These are phyloP conservation scores for Vigna hirtella DNA, from an alignment of 306 rosid genomes.

Conservation along the genomic window DNA sequence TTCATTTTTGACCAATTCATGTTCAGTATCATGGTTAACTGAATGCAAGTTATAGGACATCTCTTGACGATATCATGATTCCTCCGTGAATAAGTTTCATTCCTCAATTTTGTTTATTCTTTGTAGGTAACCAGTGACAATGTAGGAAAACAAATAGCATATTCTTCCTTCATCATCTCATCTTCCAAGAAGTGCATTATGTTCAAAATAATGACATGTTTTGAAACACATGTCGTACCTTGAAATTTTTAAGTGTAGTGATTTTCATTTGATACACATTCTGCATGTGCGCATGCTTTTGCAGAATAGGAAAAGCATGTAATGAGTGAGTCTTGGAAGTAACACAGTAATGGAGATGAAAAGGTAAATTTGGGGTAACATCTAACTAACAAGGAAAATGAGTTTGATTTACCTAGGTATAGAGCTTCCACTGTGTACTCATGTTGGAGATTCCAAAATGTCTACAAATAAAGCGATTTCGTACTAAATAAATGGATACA, in stretches of 20 bases:
- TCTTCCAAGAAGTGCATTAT: not conserved
- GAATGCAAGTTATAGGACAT: conserved; percentile 37
- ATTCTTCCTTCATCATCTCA: conserved; percentile 23
- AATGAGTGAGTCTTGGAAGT: conserved; percentile 5
- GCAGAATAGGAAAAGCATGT: not conserved
- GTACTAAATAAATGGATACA: too few species aligned
- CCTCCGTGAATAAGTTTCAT: conserved; percentile 34
- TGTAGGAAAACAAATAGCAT: conserved; percentile 20
- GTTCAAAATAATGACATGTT: conserved; percentile 29
- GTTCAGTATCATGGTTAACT: conserved; percentile 31
- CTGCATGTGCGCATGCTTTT: conserved; percentile 18
- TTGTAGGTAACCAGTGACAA: conserved; percentile 1
- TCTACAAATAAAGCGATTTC: too few species aligned
- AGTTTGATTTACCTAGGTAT: conserved; percentile 8
- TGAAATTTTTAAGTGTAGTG: not conserved
- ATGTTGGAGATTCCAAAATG: not conserved
- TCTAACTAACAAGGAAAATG: not conserved
- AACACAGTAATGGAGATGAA: conserved; percentile 8
- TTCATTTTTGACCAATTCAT: conserved; percentile 44
- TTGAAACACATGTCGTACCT: not conserved
- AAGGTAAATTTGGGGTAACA: conserved; percentile 12
- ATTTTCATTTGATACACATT: conserved; percentile 9
- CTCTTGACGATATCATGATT: conserved; percentile 35
- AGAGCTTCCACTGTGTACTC: not conserved
- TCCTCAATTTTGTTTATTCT: conserved; percentile 37